Evolutionary conservation across 805 yeast genomes (phyloP), one percentile per base, ranked within the genome.

Genomic region (Candida piceae): DNA sequence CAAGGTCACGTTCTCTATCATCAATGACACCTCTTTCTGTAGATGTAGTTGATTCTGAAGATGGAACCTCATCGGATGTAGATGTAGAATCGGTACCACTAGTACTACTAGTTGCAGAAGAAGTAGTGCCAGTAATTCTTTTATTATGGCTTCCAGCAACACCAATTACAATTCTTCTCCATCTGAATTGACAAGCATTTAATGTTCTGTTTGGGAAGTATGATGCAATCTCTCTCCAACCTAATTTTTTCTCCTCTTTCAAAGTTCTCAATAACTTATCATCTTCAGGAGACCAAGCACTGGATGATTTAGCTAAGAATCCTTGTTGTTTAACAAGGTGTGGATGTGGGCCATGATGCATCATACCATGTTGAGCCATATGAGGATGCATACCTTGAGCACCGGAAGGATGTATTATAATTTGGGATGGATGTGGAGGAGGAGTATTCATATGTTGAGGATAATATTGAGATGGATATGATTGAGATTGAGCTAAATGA

Each of bases 191-290:
- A 51, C 95, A 84, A 2, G 94, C 94, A 55, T 84, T 86, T 25
- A 94, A 88, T 3, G 95, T 86, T 54, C 95, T 66, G 56, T 81
- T 81, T 29, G 76, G 71, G 58, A 86, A 86, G 52, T 82, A 84
- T 23, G 79, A 70, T 1, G 93, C 80, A 34, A 86, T 85, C 47
- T 86, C 95, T 58, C 86, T 78, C 95, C 95, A 86, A 1, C 95
- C 95, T 48, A 85, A 69, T 55, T 83, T 84, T 56, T 80, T 84
- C 43, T 78, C 78, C 57, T 86, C 95, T 60, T 86, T 86, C 52
- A 86, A 68, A 50, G 81, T 84, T 35, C 93, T 70, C 35, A 84
- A 62, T 19, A 84, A 54, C 36, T 76, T 62, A 52, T 84, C 94
- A 52, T 84, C 94, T 46, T 78, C 76, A 1, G 86, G 80, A 33